These are phyloP conservation scores for Diplodia corticola DNA, from an alignment of 2,329 filamentous ascomycete species.

Conservation along the genomic window DNA sequence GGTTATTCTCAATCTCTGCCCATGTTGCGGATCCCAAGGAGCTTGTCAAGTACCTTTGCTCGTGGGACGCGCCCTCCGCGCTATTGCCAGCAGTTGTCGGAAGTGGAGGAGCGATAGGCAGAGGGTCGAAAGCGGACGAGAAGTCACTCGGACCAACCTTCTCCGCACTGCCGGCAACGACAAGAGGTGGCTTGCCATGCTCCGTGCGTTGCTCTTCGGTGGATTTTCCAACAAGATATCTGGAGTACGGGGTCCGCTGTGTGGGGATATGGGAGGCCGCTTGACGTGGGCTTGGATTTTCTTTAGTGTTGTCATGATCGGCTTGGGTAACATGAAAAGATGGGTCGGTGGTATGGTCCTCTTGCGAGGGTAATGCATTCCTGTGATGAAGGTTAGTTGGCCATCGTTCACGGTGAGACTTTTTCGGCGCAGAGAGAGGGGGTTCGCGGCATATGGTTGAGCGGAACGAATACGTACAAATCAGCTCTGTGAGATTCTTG, in stretches of 20 bases:
- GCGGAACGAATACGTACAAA: not conserved
- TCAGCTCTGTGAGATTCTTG: not conserved
- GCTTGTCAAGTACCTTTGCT: not conserved
- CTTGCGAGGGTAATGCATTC: not conserved
- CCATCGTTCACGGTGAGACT: not conserved
- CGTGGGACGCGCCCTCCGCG: not conserved
- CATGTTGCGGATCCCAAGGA: not conserved
- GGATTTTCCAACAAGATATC: not conserved
- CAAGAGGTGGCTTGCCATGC: not conserved
- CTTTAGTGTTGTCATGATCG: not conserved
- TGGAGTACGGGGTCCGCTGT: not conserved
- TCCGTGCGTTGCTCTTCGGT: not conserved
- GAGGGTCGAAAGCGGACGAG: not conserved
- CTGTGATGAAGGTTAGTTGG: not conserved
- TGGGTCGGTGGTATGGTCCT: not conserved
- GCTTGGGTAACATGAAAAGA: not conserved
- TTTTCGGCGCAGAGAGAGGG: not conserved
- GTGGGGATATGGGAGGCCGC: not conserved
- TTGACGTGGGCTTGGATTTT: not conserved
- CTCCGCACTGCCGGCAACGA: not conserved
- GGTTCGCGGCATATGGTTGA: not conserved
- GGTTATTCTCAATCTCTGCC: not conserved
- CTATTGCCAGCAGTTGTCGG: not conserved
- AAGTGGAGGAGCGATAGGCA: not conserved
- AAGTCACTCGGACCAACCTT: not conserved